These are phyloP conservation scores for Zygosaccharomyces rouxii DNA, from an alignment of 805 yeast genomes.

Conservation along the genomic window DNA sequence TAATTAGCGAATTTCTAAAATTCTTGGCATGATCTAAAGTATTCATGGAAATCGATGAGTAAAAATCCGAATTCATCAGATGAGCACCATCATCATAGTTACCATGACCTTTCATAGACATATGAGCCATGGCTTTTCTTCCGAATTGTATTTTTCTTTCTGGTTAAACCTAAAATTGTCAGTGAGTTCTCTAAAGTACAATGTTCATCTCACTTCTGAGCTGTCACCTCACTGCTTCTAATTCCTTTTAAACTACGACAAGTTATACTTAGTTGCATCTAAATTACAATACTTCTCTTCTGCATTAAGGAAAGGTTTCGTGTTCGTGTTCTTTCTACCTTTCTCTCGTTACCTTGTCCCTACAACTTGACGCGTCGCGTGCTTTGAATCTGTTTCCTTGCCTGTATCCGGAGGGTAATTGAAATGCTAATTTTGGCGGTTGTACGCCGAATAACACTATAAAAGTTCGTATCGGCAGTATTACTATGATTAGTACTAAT, in stretches of 20 bases:
- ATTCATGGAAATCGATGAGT: slow-evolving; percentile 28
- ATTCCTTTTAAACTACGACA: background rate
- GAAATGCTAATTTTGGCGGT: background rate
- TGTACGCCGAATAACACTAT: background rate
- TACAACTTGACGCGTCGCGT: slow-evolving; percentile 12
- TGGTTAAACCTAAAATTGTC: background rate
- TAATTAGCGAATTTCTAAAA: slow-evolving; percentile 32
- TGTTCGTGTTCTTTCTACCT: slow-evolving; percentile 1
- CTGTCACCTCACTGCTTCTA: background rate
- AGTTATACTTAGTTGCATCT: background rate
- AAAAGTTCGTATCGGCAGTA: background rate
- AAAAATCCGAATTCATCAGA: slow-evolving; percentile 27
- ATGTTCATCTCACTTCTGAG: background rate
- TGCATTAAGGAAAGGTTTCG: slow-evolving; percentile 1
- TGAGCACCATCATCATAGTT: slow-evolving; percentile 15
- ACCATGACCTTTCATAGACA: slow-evolving; percentile 1
- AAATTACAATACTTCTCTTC: background rate
- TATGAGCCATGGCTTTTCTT: background rate
- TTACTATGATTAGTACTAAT: background rate
- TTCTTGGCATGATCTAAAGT: slow-evolving; percentile 33
- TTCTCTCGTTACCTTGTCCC: background rate
- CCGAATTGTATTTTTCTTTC: background rate
- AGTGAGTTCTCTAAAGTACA: background rate
- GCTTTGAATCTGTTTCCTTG: background rate
- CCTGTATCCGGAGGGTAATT: slow-evolving; percentile 6